phyloP scores from a whole-genome alignment of 2,329 filamentous ascomycete genomes.

The Lecanicillium sp. region DNA sequence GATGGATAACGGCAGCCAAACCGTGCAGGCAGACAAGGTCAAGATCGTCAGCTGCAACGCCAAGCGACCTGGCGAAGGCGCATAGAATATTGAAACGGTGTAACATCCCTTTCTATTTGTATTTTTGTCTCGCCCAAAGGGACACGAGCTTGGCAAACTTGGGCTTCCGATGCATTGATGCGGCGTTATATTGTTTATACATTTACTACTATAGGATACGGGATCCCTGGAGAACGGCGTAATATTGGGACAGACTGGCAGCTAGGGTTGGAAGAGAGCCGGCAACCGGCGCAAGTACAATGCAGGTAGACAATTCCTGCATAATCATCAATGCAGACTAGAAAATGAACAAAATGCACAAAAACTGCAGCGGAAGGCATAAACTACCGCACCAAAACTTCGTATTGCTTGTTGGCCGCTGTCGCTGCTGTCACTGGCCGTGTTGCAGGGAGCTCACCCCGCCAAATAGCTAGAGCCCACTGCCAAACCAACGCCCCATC shows the following conservation, averaged over 20 bases:
- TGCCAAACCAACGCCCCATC: no score
- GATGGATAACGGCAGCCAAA: conserved; percentile 71
- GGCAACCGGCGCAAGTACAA: not conserved
- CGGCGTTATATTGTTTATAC: conserved; percentile 8
- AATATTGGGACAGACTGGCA: not conserved
- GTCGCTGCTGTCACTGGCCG: not conserved
- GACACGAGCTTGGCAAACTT: not conserved
- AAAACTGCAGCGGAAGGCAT: no score
- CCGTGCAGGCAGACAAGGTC: conserved; percentile 80
- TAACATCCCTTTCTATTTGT: not conserved
- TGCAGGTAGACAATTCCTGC: conserved; percentile 13
- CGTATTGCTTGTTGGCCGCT: not conserved
- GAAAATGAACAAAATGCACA: no score
- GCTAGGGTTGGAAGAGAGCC: not conserved
- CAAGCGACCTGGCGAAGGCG: conserved; percentile 53
- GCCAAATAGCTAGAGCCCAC: not conserved
- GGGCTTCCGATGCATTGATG: conserved; percentile 7
- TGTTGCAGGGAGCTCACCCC: not conserved
- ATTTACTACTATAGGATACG: not conserved
- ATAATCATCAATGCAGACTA: not conserved
- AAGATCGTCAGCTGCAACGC: conserved; percentile 99
- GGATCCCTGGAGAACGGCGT: conserved; percentile 2
- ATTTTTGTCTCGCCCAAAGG: no score
- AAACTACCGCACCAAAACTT: not conserved
- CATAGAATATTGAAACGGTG: not conserved